Evolutionary conservation across 148 eudicot genomes (phyloP).

Genomic region (Talinum fruticosum): DNA sequence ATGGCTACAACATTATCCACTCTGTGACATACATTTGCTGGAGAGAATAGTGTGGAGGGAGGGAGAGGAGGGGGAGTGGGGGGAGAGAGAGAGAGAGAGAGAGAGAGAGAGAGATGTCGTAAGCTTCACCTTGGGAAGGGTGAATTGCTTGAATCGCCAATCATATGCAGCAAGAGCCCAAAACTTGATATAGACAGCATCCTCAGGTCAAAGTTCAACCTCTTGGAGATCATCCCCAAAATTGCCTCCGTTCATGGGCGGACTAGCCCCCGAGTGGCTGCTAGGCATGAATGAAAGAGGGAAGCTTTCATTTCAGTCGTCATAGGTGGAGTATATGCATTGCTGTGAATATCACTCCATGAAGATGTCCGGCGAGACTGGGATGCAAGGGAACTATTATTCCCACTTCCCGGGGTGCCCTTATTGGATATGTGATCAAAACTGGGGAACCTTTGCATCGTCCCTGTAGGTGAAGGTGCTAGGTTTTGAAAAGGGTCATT

Average conservation of each 20-base stretch:
- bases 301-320: conserved; percentile 45
- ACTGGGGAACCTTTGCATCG: conserved; percentile 70
- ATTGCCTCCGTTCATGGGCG: conserved; percentile 44
- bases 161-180: conserved; percentile 29
- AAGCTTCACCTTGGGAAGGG: no score
- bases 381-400: conserved; percentile 32
- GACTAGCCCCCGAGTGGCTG: conserved; percentile 30
- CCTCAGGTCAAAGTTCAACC: conserved; percentile 59
- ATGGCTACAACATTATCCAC: conserved; percentile 20
- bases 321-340: conserved; percentile 33
- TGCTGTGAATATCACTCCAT: conserved; percentile 61
- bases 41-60: conserved; percentile 4
- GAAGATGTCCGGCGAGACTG: conserved; percentile 76
- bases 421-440: conserved; percentile 55
- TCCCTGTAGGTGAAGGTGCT: conserved; percentile 40
- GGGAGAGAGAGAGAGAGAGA: neutral
- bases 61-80: neutral
- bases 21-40: conserved; percentile 21
- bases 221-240: conserved; percentile 80
- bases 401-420: conserved; percentile 20
- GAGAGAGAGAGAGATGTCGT: neutral
- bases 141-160: neutral
- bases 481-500: conserved; percentile 42
- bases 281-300: conserved; percentile 37
- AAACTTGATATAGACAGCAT: conserved; percentile 39